Conservation (phyloP, 345 rosid species). For the Eucalyptus marginata region DNA sequence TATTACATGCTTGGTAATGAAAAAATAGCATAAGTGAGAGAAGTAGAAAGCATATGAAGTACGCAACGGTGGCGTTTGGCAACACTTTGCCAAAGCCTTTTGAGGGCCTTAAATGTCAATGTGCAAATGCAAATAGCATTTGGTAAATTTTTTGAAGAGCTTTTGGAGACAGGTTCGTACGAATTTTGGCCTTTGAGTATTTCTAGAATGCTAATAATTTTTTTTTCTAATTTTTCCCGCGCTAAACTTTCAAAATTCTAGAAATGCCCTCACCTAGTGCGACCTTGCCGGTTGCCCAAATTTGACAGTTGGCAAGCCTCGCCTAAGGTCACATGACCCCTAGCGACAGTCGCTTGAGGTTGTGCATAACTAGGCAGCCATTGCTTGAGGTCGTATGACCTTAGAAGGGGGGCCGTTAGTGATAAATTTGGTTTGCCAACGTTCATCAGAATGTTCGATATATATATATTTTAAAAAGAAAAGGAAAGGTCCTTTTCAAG, state of each 20-base stretch:
- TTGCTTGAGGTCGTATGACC: neutral
- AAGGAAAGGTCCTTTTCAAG: neutral
- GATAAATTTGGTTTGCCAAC: neutral
- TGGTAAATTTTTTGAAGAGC: no score
- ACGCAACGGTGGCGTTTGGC: neutral
- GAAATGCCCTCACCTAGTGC: neutral
- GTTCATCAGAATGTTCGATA: neutral
- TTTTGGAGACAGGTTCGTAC: accelerated
- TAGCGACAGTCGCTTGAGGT: accelerated
- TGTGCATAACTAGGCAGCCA: neutral
- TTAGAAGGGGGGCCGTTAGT: neutral
- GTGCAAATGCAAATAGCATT: neutral
- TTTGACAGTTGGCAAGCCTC: accelerated
- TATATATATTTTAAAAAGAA: no score
- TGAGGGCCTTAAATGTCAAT: neutral
- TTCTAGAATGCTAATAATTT: neutral
- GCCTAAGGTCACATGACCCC: neutral
- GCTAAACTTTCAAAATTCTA: no score
- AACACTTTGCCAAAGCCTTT: neutral
- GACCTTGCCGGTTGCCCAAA: accelerated
- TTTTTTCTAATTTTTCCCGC: accelerated
- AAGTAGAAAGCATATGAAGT: neutral
- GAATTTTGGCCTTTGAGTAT: neutral
- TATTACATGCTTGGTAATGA: neutral
- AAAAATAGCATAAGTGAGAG: neutral